Evolutionary conservation across 768 basidiomycete genomes (phyloP).

Genomic region (Mycena kentingensis): DNA sequence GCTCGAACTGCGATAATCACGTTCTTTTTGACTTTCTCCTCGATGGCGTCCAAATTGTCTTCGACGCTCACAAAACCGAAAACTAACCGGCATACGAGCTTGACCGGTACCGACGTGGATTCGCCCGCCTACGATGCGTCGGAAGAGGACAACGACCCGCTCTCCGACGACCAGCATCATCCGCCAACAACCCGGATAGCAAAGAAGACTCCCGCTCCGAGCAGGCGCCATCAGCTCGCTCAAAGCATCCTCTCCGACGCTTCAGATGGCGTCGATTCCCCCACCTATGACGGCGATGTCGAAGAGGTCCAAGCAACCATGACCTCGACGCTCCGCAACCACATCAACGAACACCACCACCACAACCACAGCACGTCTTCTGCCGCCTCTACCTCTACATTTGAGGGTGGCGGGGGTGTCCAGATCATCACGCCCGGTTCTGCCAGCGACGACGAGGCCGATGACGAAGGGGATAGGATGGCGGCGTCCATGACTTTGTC

Average conservation of each 20-base stretch:
- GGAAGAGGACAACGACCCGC: conserved; percentile 86
- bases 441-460: neutral
- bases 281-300: conserved; percentile 89
- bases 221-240: conserved; percentile 50
- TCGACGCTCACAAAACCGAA: conserved; percentile 36
- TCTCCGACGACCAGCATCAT: conserved; percentile 63
- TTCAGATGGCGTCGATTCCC: conserved; percentile 78
- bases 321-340: conserved; percentile 34
- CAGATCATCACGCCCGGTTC: no score
- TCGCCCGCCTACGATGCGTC: conserved; percentile 84
- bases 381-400: conserved; percentile 57
- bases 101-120: conserved; percentile 60
- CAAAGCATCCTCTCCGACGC: conserved; percentile 58
- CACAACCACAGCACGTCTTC: conserved; percentile 38
- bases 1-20: conserved; percentile 95
- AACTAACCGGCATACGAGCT: conserved; percentile 61
- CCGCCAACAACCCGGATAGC: conserved; percentile 25
- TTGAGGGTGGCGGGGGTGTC: conserved; percentile 34
- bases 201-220: neutral
- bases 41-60: neutral
- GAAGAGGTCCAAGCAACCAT: conserved; percentile 72
- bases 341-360: conserved; percentile 28
- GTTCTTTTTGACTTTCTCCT: conserved; percentile 52
- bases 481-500: conserved; percentile 12
- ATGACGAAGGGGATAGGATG: neutral